These are phyloP conservation scores for Phytopythium aichiense DNA, from an alignment of 352 stramenopile species.

Conservation along the genomic window DNA sequence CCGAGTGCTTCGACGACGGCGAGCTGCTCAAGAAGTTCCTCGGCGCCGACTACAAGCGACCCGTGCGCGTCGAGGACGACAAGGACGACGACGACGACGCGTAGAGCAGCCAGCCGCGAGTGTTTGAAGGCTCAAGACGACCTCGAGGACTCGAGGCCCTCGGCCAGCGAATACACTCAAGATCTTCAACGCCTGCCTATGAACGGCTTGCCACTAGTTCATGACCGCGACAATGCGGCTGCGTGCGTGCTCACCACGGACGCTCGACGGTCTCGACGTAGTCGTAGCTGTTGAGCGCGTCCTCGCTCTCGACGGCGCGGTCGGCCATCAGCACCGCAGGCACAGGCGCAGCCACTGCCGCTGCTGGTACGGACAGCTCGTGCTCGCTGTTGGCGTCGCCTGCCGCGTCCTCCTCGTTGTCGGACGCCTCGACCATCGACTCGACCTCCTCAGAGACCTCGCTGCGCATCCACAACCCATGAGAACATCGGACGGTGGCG, in stretches of 20 bases:
- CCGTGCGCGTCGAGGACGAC: slow-evolving; percentile 5
- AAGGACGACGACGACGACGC: slow-evolving; percentile 19
- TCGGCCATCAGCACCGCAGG: slow-evolving; percentile 34
- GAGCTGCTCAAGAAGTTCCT: slow-evolving; percentile 58
- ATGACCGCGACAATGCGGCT: neutral
- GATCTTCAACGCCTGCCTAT: neutral
- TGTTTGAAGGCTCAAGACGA: too few species aligned
- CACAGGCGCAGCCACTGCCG: neutral
- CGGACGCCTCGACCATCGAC: slow-evolving; percentile 50
- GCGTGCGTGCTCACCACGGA: slow-evolving; percentile 27
- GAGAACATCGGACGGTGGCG: neutral
- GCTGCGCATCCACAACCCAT: slow-evolving; percentile 13
- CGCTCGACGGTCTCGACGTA: slow-evolving; percentile 76
- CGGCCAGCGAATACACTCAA: neutral
- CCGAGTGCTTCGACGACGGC: slow-evolving; percentile 59
- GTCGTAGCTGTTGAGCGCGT: slow-evolving; percentile 79
- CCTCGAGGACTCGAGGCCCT: neutral
- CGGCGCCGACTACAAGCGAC: slow-evolving; percentile 27
- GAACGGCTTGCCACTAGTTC: neutral
- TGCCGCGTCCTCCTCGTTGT: slow-evolving; percentile 25
- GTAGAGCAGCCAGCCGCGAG: neutral
- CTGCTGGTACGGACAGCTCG: slow-evolving; percentile 3
- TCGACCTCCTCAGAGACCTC: slow-evolving; percentile 62
- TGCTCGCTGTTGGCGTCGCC: slow-evolving; percentile 5
- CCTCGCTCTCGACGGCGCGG: slow-evolving; percentile 44